phyloP scores from a whole-genome alignment of 2,329 filamentous ascomycete genomes.

The Epichloe elymi region DNA sequence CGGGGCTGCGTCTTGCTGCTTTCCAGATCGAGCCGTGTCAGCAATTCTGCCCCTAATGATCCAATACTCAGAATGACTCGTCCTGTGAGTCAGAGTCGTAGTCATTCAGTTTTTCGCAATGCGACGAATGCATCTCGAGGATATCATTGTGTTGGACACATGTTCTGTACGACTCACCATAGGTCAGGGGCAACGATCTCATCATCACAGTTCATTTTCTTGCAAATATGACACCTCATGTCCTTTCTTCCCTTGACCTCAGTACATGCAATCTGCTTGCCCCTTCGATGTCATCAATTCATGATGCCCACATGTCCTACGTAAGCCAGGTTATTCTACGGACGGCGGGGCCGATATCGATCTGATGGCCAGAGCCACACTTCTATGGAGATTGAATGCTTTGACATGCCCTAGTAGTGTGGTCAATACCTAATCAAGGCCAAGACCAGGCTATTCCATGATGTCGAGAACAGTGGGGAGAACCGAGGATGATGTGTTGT shows the following conservation, averaged over 20 bases:
- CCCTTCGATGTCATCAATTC: neutral
- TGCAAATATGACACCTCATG: too few relatives aligned
- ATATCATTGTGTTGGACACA: too few relatives aligned
- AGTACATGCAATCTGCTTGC: neutral
- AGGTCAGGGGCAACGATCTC: too few relatives aligned
- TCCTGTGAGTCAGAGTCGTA: constrained; percentile 1
- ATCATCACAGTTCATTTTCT: too few relatives aligned
- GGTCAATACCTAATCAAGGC: neutral
- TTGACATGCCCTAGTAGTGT: neutral
- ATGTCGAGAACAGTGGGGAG: neutral
- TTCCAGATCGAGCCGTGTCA: neutral
- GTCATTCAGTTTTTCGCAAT: neutral
- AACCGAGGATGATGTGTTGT: neutral
- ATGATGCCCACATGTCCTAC: neutral
- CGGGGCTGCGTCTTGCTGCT: neutral
- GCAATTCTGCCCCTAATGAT: too few relatives aligned
- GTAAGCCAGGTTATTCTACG: neutral
- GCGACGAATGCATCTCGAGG: neutral
- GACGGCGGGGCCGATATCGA: too few relatives aligned
- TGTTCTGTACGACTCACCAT: too few relatives aligned
- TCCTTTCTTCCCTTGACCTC: too few relatives aligned
- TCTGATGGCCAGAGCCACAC: neutral
- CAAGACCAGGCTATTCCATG: neutral
- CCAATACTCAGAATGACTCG: neutral
- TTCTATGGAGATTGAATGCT: too few relatives aligned